Evolutionary conservation across 2,329 filamentous ascomycete species (phyloP), one percentile per base, ranked within the genome.

Genomic region (Verticillium dahliae): DNA sequence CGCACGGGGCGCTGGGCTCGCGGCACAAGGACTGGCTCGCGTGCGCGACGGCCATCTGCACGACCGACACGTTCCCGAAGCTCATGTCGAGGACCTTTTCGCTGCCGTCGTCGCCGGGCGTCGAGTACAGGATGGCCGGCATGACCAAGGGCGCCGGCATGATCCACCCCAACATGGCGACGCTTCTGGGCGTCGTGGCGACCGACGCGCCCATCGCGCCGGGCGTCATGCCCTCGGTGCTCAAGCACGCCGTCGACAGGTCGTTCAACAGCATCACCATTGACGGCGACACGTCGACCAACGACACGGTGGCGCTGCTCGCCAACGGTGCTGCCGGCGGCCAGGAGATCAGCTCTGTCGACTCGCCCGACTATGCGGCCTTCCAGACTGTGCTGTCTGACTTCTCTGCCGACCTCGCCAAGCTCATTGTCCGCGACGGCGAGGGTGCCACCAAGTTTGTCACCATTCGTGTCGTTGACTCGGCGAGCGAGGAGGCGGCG

Each of bases 121-220:
- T 86, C 58, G 87, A 89, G 73, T 99, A 97, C 78, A 84, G 85
- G 68, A 89, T 99, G 58, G 92, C 91, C 13, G 95, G 95, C 68
- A 96, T 96, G 86, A 96, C 94, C 70, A 99, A 99, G 80, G 95
- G 95, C 62, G 95, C 95, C 5, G 95, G 95, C 71, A 99, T 99
- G 95, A 97, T 99, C 74, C 93, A 97, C 72, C 95, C 95, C 57
- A 98, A 99, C 80, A 97, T 99, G 93, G 95, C 92, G 35, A 99
- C 95, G 1, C 85, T 98, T 38, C 86, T 99, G 39, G 92, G 91
- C 60, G 90, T 98, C 64, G 84, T 98, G 70, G 92, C 91, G 70
- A 99, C 95, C 14, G 95, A 99, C 69, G 94, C 90, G 1, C 90
- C 92, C 35, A 85, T 98, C 69, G 82, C 86, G 0, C 81, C 90